Evolutionary conservation across 306 rosid genomes (phyloP).

Genomic region (Cyclanthera cordifolia): DNA sequence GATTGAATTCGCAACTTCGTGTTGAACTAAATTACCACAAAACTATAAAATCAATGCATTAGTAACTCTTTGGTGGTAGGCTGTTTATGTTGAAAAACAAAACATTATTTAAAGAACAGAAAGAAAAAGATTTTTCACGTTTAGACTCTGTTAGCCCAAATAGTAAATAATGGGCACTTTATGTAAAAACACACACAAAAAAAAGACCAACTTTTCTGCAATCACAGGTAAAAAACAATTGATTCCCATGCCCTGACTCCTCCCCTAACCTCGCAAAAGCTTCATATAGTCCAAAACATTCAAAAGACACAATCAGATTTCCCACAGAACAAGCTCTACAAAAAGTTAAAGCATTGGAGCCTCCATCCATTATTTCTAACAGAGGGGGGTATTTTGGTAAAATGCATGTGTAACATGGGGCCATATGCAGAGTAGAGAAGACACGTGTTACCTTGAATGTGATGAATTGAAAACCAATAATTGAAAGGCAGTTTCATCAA

Average conservation of each 20-base stretch:
- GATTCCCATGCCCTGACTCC: background rate
- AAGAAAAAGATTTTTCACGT: background rate
- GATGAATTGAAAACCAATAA: slow-evolving; percentile 1
- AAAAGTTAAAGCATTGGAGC: slow-evolving; percentile 9
- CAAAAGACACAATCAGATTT: slow-evolving; percentile 1
- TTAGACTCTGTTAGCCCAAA: background rate
- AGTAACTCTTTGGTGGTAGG: too few relatives aligned
- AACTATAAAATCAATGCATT: too few relatives aligned
- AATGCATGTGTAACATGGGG: slow-evolving; percentile 6
- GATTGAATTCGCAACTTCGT: too few relatives aligned
- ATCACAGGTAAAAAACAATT: slow-evolving; percentile 3
- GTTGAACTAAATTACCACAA: too few relatives aligned
- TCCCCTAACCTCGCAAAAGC: background rate
- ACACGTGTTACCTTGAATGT: slow-evolving; percentile 4
- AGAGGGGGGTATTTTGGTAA: background rate
- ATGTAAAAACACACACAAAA: background rate
- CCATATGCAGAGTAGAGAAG: slow-evolving; percentile 4
- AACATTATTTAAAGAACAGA: background rate
- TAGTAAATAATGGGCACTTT: slow-evolving; percentile 1
- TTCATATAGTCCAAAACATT: background rate
- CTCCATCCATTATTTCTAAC: background rate
- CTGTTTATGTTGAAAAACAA: background rate
- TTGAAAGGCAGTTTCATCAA: background rate
- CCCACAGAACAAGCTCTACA: background rate
- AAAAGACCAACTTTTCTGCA: background rate